Conservation (phyloP, 495 filamentous ascomycete species). For the Neohortaea acidophila region DNA sequence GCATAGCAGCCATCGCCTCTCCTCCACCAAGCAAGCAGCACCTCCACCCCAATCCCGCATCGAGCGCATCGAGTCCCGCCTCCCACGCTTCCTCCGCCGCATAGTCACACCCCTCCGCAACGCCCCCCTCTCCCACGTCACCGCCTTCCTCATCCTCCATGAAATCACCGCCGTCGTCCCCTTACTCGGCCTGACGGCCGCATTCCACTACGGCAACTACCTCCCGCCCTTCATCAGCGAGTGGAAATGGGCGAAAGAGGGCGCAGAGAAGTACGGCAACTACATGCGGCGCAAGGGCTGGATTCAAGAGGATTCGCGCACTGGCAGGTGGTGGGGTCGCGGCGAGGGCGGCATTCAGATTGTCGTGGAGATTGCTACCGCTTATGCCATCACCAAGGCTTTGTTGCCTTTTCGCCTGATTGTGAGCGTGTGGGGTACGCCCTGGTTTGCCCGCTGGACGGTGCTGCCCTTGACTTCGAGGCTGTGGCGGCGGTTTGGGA, state of each 20-base stretch:
- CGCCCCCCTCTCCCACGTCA: slow-evolving; percentile 69
- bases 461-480: slow-evolving; percentile 34
- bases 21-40: slow-evolving; percentile 3
- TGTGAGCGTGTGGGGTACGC: slow-evolving; percentile 72
- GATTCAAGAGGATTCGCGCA: slow-evolving; percentile 35
- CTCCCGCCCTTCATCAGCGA: slow-evolving; percentile 40
- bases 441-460: slow-evolving; percentile 72
- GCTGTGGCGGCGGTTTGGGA: slow-evolving; percentile 29
- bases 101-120: slow-evolving; percentile 53
- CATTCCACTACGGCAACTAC: slow-evolving; percentile 63
- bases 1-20: too few species aligned
- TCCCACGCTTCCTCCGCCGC: slow-evolving; percentile 43
- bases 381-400: slow-evolving; percentile 77
- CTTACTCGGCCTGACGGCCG: slow-evolving; percentile 52
- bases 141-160: slow-evolving; percentile 78
- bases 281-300: slow-evolving; percentile 48
- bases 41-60: slow-evolving; percentile 31
- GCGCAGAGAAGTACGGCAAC: slow-evolving; percentile 39
- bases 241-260: slow-evolving; percentile 38
- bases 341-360: slow-evolving; percentile 31
- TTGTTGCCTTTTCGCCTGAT: slow-evolving; percentile 61
- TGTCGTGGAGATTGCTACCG: slow-evolving; percentile 59
- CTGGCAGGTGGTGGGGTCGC: slow-evolving; percentile 25
- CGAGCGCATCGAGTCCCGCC: slow-evolving; percentile 42
- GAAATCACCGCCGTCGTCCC: slow-evolving; percentile 79